Evolutionary conservation across 257 asterid genomes (phyloP).

Genomic region (Mitragyna speciosa): DNA sequence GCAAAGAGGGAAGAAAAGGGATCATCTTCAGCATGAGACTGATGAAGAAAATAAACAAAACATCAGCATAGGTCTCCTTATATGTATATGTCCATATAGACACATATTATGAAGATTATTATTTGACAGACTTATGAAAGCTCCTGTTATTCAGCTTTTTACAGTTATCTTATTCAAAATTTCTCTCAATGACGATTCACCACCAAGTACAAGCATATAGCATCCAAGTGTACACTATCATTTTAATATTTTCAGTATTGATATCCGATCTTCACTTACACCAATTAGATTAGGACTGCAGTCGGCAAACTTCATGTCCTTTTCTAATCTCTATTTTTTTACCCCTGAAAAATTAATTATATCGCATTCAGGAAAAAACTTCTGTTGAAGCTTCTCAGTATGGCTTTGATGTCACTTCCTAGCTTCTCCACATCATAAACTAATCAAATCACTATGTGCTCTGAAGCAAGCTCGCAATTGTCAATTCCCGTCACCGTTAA

Average conservation of each 20-base stretch:
- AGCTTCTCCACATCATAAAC: background rate
- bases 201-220: background rate
- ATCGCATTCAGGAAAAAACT: background rate
- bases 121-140: background rate
- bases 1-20: slow-evolving; percentile 12
- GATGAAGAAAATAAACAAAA: background rate
- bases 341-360: background rate
- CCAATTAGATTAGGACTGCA: background rate
- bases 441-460: background rate
- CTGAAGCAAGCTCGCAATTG: background rate
- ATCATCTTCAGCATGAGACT: background rate
- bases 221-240: background rate
- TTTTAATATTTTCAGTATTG: background rate
- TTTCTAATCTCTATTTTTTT: background rate
- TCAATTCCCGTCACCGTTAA: too few relatives aligned
- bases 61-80: background rate
- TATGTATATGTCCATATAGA: background rate
- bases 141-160: background rate
- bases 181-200: background rate
- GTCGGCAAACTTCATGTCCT: background rate
- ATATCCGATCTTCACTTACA: background rate
- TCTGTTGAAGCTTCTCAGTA: background rate
- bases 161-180: background rate
- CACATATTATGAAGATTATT: background rate
- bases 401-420: background rate